Conservation (phyloP, 805 yeast genomes). For the Tetrapisispora pingtungensis region DNA sequence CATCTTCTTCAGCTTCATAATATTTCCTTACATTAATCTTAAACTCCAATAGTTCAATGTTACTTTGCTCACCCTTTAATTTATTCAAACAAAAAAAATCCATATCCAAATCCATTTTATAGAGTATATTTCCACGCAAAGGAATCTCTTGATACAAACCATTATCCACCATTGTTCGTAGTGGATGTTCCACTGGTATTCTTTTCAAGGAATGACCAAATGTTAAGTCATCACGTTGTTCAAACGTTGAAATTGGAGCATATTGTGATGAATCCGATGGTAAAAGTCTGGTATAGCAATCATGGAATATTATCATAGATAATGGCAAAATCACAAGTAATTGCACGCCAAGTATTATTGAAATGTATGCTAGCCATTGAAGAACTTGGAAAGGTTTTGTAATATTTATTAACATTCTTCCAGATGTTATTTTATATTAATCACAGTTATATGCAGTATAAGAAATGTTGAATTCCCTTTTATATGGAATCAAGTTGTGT, state of each 20-base stretch:
- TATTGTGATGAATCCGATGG: constrained; percentile 23
- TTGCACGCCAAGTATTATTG: constrained; percentile 13
- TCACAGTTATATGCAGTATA: too few species aligned
- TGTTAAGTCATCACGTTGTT: background rate
- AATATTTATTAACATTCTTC: constrained; percentile 20
- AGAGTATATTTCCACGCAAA: constrained; percentile 15
- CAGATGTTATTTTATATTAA: background rate
- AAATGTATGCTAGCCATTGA: constrained; percentile 21
- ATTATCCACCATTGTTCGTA: constrained; percentile 14
- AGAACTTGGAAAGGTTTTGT: constrained; percentile 22
- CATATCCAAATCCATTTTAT: constrained; percentile 20
- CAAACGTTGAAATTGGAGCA: constrained; percentile 14
- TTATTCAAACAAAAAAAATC: constrained; percentile 16
- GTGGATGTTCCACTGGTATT: constrained; percentile 7
- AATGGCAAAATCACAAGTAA: constrained; percentile 21
- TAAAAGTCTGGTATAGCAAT: constrained; percentile 19
- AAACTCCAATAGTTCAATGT: background rate
- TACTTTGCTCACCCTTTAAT: background rate
- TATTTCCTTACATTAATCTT: background rate
- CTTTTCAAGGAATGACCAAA: constrained; percentile 11
- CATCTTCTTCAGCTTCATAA: background rate
- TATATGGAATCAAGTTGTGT: too few species aligned
- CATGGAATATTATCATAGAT: constrained; percentile 21
- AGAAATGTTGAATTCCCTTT: too few species aligned
- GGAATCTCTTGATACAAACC: constrained; percentile 19